Evolutionary conservation across 345 rosid species (phyloP), one percentile per base, ranked within the genome.

Genomic region (Lepidium africanum): DNA sequence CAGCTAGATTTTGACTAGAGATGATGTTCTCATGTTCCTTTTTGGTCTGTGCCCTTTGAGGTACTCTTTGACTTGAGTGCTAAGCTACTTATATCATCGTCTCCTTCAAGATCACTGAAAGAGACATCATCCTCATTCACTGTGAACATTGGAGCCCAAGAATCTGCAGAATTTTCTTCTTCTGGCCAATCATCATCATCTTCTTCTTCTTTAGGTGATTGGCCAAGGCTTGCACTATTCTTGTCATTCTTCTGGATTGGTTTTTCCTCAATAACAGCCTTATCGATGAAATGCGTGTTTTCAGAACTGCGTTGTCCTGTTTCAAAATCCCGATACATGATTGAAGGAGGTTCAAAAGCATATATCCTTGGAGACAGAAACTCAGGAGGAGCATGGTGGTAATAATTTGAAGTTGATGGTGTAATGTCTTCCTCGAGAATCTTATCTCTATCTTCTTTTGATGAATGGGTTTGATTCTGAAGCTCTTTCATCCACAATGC

Each of bases 51-150:
- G 11, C 37, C 40, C 32, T 68, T 62, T 30, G 59, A 12, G n/a
- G 12, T 57, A 32, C 0, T 33, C 50, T 69, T 75, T 58, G 76
- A 76, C 61, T 76, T 76, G 61, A 76, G 76, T 7, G 79, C 75
- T 63, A 76, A 47, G 72, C 76, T 49, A 45, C 79, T 70, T 51
- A 76, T 70, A 59, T 76, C 92, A 48, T 89, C 96, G 43, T 91
- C 97, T 2, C 91, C 96, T 84, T 94, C 97, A 0, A 94, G 93
- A 80, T 94, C 99, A 75, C 99, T 91, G 65, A 91, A 94, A 4
- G 97, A 91, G n/a, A 91, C 93, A 59, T 91, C 99, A 65, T 91
- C 97, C 1, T 89, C 97, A 67, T 91, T 86, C 62, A 59, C 95
- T 36, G 85, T 64, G 23, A 63, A 84, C 58, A 75, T 65, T 6